phyloP scores from a whole-genome alignment of 1,139 yeast genomes.

The Sugiyamaella sp. region DNA sequence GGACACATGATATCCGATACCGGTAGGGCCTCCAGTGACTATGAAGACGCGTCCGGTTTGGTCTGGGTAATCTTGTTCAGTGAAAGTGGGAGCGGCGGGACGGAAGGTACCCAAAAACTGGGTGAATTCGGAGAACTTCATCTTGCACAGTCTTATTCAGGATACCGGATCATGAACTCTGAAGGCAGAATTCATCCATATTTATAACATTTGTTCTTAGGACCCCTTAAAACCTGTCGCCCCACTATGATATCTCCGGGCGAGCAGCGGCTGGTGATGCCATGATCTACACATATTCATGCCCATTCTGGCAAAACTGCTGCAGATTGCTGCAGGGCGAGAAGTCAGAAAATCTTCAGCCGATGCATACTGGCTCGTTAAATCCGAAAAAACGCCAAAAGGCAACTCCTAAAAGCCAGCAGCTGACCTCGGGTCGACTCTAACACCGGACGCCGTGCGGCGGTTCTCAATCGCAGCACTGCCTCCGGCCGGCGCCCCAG shows the following conservation, averaged over 20 bases:
- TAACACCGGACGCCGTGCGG: background rate
- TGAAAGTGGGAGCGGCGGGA: constrained; percentile 36
- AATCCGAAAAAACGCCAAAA: background rate
- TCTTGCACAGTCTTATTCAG: background rate
- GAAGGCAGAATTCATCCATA: background rate
- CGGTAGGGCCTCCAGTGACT: constrained; percentile 54
- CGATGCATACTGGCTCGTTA: background rate
- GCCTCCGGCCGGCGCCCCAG: too few relatives aligned
- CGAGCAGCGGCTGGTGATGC: background rate
- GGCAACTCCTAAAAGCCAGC: background rate
- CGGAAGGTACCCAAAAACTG: constrained; percentile 12
- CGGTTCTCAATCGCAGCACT: too few relatives aligned
- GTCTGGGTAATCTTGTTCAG: constrained; percentile 51
- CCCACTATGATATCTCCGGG: background rate
- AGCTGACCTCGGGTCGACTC: background rate
- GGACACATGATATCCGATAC: constrained; percentile 51
- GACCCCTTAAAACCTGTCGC: background rate
- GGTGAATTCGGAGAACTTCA: constrained; percentile 7
- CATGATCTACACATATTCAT: background rate
- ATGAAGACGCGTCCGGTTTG: constrained; percentile 47
- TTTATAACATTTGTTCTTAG: background rate
- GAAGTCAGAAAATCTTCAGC: background rate
- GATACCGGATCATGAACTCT: background rate
- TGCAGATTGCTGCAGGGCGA: too few relatives aligned
- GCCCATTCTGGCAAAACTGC: too few relatives aligned